Conservation (phyloP, 2,329 filamentous ascomycete genomes). For the Scedosporium apiospermum region DNA sequence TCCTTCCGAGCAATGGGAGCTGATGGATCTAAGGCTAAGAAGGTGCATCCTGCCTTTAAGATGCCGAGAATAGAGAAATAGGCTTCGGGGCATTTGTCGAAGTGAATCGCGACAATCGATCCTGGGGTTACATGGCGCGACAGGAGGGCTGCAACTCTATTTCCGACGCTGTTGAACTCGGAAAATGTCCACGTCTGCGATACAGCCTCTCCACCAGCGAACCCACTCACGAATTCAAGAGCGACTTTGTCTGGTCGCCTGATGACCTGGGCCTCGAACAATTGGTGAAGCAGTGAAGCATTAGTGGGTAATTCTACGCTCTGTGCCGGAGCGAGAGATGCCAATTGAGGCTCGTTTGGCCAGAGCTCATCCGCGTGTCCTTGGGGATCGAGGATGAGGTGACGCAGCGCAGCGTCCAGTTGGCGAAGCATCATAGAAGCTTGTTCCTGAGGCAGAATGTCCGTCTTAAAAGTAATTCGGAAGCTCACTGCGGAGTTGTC, state of each 20-base stretch:
- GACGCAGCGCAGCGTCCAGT: conserved; percentile 56
- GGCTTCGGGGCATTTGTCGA: conserved; percentile 77
- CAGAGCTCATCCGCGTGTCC: conserved; percentile 28
- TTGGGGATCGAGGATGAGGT: conserved; percentile 43
- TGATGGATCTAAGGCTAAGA: conserved; percentile 68
- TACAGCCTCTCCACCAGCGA: conserved; percentile 24
- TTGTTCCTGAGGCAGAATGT: conserved; percentile 59
- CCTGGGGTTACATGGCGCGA: conserved; percentile 39
- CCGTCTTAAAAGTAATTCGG: conserved; percentile 55
- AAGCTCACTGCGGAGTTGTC: conserved; percentile 40
- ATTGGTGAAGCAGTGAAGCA: conserved; percentile 60
- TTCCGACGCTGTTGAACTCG: conserved; percentile 62
- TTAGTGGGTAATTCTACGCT: conserved; percentile 46
- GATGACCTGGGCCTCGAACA: conserved; percentile 58
- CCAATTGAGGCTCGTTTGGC: conserved; percentile 26
- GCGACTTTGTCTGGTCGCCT: conserved; percentile 51
- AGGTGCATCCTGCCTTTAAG: conserved; percentile 72
- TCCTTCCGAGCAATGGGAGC: conserved; percentile 64
- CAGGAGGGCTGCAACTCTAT: conserved; percentile 61
- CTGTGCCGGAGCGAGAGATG: conserved; percentile 58
- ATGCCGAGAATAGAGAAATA: conserved; percentile 76
- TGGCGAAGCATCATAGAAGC: conserved; percentile 59
- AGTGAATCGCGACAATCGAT: conserved; percentile 64
- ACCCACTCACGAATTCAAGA: conserved; percentile 61
- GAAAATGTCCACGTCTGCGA: conserved; percentile 57